Base-by-base conservation (phyloP, 176 grass and related monocot species). In the Guadua angustifolia region DNA sequence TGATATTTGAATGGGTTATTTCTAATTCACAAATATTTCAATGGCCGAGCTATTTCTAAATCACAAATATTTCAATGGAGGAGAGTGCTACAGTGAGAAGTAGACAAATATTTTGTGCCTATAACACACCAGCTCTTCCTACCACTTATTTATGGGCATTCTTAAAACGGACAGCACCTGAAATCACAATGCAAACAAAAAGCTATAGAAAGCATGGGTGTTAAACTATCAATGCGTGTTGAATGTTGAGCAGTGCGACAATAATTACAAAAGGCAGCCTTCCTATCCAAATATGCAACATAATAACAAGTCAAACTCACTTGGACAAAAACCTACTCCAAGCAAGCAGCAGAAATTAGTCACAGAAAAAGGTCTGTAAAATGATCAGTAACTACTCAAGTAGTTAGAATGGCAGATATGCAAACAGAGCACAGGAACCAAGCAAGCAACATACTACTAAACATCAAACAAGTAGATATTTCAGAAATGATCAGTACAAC, bases 21-120 rank as follows among this genome's bases (percentile, higher is more conserved):
- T 62, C 5, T 52, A 47, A 63, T 38, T 46, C 44, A 78, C 44
- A 89, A 81, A 62, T 69, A 89, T 85, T 81, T 79, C 56, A 69
- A 38, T 84, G 69, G 49, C 53, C 57, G 24, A 51, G 33, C 32
- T 56, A 84, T 80, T 69, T 60, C 5, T 42, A 45, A 52, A 63
- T 45, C 43, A 70, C 33, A 89, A 81, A 29, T 29, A 29, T 29
- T 29, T 29, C 29, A 29, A 29, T 29, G 29, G 29, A 29, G 55
- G 35, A 43, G 24, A 69, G 66, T 33, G 71, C 53, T 75, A 70
- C 63, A 36, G 14, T 5, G 43, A 52, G 64, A 81, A 81, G 46
- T 21, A 69, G 40, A 18, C 33, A 47, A 22, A 89, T 24, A 40
- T 9, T 74, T 18, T 44, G 61, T 29, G 44, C 61, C 77, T 33